These are phyloP conservation scores for Camellia japonica DNA, from an alignment of 148 eudicot species.

Conservation along the genomic window DNA sequence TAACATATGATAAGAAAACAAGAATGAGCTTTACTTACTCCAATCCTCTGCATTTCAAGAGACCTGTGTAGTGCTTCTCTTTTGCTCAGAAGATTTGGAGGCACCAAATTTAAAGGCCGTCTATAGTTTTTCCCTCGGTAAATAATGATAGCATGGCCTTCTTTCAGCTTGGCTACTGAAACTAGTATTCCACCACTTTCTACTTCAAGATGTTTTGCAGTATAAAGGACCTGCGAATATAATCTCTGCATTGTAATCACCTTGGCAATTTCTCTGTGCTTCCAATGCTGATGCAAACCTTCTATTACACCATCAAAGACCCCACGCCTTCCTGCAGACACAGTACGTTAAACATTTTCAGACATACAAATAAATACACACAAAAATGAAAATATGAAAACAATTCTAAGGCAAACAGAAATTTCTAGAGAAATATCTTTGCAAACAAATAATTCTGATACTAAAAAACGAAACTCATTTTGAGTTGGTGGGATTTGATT, in stretches of 20 bases:
- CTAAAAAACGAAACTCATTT: background rate
- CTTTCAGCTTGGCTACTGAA: slow-evolving; percentile 70
- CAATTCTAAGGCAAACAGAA: background rate
- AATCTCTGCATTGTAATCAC: slow-evolving; percentile 81
- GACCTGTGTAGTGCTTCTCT: slow-evolving; percentile 80
- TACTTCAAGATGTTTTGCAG: slow-evolving; percentile 67
- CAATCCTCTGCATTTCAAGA: slow-evolving; percentile 78
- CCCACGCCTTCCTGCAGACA: slow-evolving; percentile 79
- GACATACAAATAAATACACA: background rate
- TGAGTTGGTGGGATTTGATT: background rate
- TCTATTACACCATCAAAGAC: slow-evolving; percentile 88
- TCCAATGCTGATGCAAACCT: slow-evolving; percentile 97
- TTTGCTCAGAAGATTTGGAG: slow-evolving; percentile 62
- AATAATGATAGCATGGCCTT: slow-evolving; percentile 82
- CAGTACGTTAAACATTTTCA: background rate
- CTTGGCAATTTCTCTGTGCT: slow-evolving; percentile 83
- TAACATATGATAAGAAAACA: background rate
- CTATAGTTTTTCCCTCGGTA: slow-evolving; percentile 89
- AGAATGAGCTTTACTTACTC: slow-evolving; percentile 54
- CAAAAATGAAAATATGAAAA: no score
- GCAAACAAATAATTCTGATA: background rate
- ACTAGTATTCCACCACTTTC: slow-evolving; percentile 81
- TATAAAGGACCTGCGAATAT: slow-evolving; percentile 51
- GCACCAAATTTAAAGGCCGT: slow-evolving; percentile 52
- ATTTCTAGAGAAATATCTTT: background rate